Evolutionary conservation across 2,329 filamentous ascomycete species (phyloP).

Genomic region (Colletotrichum lindemuthianum): DNA sequence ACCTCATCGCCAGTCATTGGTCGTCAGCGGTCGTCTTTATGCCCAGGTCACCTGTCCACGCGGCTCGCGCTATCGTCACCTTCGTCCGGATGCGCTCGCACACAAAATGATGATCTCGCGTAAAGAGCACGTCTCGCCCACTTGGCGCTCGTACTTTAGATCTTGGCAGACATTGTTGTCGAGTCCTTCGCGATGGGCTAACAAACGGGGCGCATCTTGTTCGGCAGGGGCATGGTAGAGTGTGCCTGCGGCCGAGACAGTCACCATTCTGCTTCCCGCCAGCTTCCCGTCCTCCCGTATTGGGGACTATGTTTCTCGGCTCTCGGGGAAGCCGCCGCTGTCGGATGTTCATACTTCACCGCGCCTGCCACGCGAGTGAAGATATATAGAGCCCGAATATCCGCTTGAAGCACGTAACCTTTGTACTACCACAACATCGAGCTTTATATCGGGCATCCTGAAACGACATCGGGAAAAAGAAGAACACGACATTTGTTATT

Average conservation of each 20-base stretch:
- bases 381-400: constrained; percentile 20
- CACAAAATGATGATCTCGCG: constrained; percentile 2
- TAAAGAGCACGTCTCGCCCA: constrained; percentile 1
- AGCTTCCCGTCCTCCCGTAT: constrained; percentile 29
- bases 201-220: constrained; percentile 1
- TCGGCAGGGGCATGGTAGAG: not conserved
- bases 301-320: constrained; percentile 1
- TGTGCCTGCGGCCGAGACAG: constrained; percentile 15
- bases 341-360: not conserved
- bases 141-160: constrained; percentile 3
- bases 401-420: not conserved
- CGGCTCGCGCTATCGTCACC: constrained; percentile 18
- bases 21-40: not conserved
- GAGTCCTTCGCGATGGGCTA: not conserved
- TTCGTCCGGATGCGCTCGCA: constrained; percentile 21
- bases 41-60: not conserved
- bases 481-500: no score
- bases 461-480: no score
- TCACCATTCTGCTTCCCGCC: constrained; percentile 5
- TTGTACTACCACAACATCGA: not conserved
- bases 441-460: no score
- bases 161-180: not conserved
- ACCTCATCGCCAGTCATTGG: constrained; percentile 14
- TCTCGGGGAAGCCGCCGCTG: not conserved
- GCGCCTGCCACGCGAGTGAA: not conserved